A percentile compares a stretch with the other conserved stretches of the same genome.
These are phyloP conservation scores for Magnusiomyces tetraspermus DNA, from an alignment of 1,139 yeast genomes.

Conservation along the genomic window DNA sequence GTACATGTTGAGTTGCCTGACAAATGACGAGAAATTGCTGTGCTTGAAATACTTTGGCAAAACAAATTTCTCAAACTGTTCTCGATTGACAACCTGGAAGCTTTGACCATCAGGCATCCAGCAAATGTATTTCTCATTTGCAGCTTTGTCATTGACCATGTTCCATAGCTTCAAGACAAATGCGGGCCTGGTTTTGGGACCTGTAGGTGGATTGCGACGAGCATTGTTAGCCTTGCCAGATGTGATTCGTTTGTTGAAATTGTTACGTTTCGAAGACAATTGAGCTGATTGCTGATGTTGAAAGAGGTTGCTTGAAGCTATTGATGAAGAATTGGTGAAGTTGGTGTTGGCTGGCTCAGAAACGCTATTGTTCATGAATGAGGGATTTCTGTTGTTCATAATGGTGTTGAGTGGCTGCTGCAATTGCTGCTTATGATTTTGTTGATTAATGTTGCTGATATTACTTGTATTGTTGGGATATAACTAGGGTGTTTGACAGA, in stretches of 20 bases:
- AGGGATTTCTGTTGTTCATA: too few relatives aligned
- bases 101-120: conserved; percentile 85
- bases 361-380: too few relatives aligned
- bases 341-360: too few relatives aligned
- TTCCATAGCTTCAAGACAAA: conserved; percentile 90
- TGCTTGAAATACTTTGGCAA: conserved; percentile 91
- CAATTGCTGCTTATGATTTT: too few relatives aligned
- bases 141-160: conserved; percentile 71
- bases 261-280: too few relatives aligned
- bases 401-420: too few relatives aligned
- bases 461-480: too few relatives aligned
- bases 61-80: conserved; percentile 72
- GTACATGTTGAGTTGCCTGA: conserved; percentile 91
- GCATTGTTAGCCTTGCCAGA: conserved; percentile 14
- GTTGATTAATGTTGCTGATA: too few relatives aligned
- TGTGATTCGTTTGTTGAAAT: conserved; percentile 19
- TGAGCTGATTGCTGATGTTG: not conserved
- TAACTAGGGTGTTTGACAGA: too few relatives aligned
- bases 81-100: conserved; percentile 76
- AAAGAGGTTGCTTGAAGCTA: too few relatives aligned
- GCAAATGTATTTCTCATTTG: conserved; percentile 57
- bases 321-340: too few relatives aligned
- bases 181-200: conserved; percentile 55
- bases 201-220: conserved; percentile 24
- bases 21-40: conserved; percentile 89